Evolutionary conservation across 2,329 filamentous ascomycete genomes (phyloP).

Genomic region (Paecilomyces sp.): DNA sequence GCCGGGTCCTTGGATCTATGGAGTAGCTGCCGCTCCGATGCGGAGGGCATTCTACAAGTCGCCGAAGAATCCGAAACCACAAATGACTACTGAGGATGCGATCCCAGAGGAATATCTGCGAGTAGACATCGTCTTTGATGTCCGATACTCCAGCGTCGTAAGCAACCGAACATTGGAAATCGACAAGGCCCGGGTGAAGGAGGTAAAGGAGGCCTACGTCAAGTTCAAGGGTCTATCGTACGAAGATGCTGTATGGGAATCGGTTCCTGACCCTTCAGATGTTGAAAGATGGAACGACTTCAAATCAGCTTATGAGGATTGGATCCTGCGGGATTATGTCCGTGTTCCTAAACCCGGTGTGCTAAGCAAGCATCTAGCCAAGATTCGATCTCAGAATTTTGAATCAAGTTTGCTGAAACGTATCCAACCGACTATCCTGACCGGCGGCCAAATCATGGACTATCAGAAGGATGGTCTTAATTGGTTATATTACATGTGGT

Average conservation of each 20-base stretch:
- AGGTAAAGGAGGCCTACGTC: slow-evolving; percentile 68
- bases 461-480: slow-evolving; percentile 93
- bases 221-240: slow-evolving; percentile 93
- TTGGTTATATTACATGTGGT: slow-evolving; percentile 90
- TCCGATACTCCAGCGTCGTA: slow-evolving; percentile 59
- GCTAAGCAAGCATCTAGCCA: slow-evolving; percentile 61
- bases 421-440: slow-evolving; percentile 65
- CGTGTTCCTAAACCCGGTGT: slow-evolving; percentile 46
- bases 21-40: slow-evolving; percentile 56
- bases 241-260: slow-evolving; percentile 86
- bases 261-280: slow-evolving; percentile 60
- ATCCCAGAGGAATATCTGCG: slow-evolving; percentile 81
- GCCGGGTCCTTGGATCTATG: slow-evolving; percentile 82
- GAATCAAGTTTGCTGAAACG: slow-evolving; percentile 57
- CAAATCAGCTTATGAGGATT: slow-evolving; percentile 75
- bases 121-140: slow-evolving; percentile 81
- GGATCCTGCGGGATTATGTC: slow-evolving; percentile 71
- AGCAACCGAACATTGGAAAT: slow-evolving; percentile 55
- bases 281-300: slow-evolving; percentile 69
- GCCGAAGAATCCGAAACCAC: slow-evolving; percentile 54
- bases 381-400: slow-evolving; percentile 62
- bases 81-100: slow-evolving; percentile 67
- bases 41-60: slow-evolving; percentile 70
- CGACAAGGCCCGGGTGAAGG: slow-evolving; percentile 63
- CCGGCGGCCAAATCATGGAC: slow-evolving; percentile 77